These are phyloP conservation scores for Pochonia chlamydosporia DNA, from an alignment of 2,329 filamentous ascomycete genomes.

Conservation along the genomic window DNA sequence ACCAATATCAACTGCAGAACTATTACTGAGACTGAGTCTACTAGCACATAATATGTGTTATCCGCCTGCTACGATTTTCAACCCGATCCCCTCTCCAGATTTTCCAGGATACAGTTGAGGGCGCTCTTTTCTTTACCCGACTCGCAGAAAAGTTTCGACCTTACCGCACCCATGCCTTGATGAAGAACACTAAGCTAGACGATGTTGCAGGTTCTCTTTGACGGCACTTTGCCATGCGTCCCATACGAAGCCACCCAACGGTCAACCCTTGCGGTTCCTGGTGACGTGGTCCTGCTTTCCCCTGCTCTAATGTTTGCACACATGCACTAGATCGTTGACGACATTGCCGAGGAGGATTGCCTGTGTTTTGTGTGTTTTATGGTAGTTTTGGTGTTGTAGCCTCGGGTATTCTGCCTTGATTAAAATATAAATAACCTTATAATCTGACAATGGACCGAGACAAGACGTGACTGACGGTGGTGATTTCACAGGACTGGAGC, in stretches of 20 bases:
- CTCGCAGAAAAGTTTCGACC: not conserved
- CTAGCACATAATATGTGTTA: not conserved
- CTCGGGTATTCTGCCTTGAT: not conserved
- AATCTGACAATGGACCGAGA: not conserved
- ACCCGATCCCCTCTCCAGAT: not conserved
- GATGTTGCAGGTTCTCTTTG: constrained; percentile 8
- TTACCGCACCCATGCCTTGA: constrained; percentile 7
- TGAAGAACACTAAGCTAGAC: constrained; percentile 11
- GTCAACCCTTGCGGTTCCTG: constrained; percentile 4
- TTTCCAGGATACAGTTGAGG: not conserved
- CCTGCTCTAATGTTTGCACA: constrained; percentile 3
- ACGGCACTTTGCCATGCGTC: not conserved
- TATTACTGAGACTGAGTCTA: not conserved
- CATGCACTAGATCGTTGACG: constrained; percentile 1
- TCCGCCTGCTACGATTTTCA: not conserved
- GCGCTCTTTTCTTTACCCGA: not conserved
- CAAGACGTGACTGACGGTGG: not conserved
- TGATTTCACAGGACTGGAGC: not conserved
- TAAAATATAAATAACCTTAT: not conserved
- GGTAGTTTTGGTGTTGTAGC: constrained; percentile 1
- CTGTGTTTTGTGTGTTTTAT: not conserved
- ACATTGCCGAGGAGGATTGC: constrained; percentile 1
- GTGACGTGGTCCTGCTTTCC: constrained; percentile 2
- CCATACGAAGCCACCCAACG: constrained; percentile 4
- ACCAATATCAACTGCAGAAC: constrained; percentile 3